phyloP scores from a whole-genome alignment of 352 stramenopile genomes.

The Paralagenidium karlingii region DNA sequence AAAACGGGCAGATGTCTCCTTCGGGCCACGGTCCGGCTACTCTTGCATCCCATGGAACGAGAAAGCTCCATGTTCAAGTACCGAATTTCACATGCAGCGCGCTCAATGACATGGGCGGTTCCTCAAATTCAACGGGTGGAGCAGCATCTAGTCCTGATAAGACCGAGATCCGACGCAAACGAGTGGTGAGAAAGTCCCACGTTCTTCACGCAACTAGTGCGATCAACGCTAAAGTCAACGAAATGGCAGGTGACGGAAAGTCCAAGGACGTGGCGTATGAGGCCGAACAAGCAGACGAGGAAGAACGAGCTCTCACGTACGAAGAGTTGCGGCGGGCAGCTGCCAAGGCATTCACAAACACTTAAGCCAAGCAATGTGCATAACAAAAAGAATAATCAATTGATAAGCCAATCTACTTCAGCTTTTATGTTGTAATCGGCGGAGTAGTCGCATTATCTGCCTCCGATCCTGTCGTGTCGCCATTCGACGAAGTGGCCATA shows the following conservation, averaged over 20 bases:
- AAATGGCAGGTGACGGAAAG: no score
- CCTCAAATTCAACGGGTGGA: no score
- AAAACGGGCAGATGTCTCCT: constrained; percentile 13
- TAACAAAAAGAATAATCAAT: no score
- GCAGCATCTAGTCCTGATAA: no score
- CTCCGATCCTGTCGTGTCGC: not conserved
- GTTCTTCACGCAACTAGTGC: no score
- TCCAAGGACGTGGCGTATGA: no score
- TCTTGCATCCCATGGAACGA: constrained; percentile 29
- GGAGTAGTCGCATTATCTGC: not conserved
- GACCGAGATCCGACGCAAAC: no score
- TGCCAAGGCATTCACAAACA: not conserved
- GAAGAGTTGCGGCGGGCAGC: constrained; percentile 4
- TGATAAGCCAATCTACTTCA: not conserved
- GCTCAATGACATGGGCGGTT: no score
- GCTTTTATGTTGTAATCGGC: not conserved
- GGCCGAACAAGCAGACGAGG: no score
- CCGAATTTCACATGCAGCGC: no score
- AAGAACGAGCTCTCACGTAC: constrained; percentile 6
- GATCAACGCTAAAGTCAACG: no score
- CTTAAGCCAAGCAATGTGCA: not conserved
- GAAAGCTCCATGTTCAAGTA: constrained; percentile 45
- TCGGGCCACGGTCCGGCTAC: constrained; percentile 34
- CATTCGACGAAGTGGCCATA: not conserved
- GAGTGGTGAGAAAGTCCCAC: no score